phyloP scores from a whole-genome alignment of 805 yeast species.

The Vanderwaltozyma yarrowii region DNA sequence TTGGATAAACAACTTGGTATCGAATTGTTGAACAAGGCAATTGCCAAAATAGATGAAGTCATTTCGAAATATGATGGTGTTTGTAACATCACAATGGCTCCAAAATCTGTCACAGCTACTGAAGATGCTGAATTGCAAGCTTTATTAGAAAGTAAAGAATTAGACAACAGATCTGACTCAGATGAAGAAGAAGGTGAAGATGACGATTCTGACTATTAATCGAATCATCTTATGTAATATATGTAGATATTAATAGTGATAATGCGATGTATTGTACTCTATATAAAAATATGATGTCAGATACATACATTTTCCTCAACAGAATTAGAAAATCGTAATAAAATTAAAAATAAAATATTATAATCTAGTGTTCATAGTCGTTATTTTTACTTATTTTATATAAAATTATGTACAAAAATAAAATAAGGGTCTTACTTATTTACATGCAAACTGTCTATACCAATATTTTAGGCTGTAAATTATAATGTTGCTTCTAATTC shows the following conservation, averaged over 20 bases:
- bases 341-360: too few relatives aligned
- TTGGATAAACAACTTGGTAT: conserved; percentile 87
- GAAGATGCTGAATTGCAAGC: conserved; percentile 98
- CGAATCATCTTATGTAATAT: background rate
- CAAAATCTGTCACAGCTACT: conserved; percentile 96
- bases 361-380: too few relatives aligned
- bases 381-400: too few relatives aligned
- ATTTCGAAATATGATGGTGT: conserved; percentile 73
- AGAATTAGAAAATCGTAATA: too few relatives aligned
- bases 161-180: conserved; percentile 75
- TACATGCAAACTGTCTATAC: too few relatives aligned
- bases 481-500: conserved; percentile 18
- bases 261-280: too few relatives aligned
- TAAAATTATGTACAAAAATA: too few relatives aligned
- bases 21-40: conserved; percentile 66
- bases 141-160: conserved; percentile 84
- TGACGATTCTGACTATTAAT: conserved; percentile 25
- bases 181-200: conserved; percentile 61
- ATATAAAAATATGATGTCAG: too few relatives aligned
- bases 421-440: too few relatives aligned
- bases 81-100: conserved; percentile 92
- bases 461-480: too few relatives aligned
- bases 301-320: too few relatives aligned
- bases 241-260: background rate
- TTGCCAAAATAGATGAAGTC: conserved; percentile 58